phyloP scores from a whole-genome alignment of 192 early-diverging fungal species.

The Radiomyces spectabilis region DNA sequence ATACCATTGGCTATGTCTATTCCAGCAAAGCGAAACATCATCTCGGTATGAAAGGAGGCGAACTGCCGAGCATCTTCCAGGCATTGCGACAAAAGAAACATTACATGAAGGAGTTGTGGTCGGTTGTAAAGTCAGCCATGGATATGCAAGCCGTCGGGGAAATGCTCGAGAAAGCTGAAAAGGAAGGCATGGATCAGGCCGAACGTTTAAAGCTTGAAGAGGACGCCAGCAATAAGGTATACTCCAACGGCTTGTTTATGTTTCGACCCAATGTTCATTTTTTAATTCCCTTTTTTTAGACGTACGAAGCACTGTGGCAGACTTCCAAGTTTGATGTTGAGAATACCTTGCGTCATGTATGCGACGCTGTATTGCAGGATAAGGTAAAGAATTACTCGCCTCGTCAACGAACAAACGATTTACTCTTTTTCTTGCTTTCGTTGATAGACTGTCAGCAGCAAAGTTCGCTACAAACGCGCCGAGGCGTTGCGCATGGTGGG shows the following conservation, averaged over 20 bases:
- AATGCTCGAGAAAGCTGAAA: constrained; percentile 21
- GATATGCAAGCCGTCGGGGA: constrained; percentile 19
- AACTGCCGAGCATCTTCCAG: constrained; percentile 27
- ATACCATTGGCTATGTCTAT: constrained; percentile 79
- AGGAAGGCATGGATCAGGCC: constrained; percentile 23
- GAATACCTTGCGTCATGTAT: constrained; percentile 25
- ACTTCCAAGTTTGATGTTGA: constrained; percentile 34
- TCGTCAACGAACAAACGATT: background rate
- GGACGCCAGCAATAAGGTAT: constrained; percentile 24
- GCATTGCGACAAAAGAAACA: constrained; percentile 40
- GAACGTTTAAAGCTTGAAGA: constrained; percentile 28
- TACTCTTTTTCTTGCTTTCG: background rate
- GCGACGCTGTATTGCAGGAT: constrained; percentile 25
- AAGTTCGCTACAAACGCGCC: constrained; percentile 21
- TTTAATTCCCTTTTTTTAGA: background rate
- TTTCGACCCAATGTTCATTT: background rate
- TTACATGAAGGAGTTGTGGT: constrained; percentile 32
- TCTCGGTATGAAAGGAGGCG: constrained; percentile 39
- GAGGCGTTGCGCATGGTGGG: constrained; percentile 28
- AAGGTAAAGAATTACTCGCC: constrained; percentile 3
- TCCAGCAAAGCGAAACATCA: constrained; percentile 68
- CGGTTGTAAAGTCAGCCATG: constrained; percentile 22
- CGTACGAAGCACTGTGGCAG: constrained; percentile 29
- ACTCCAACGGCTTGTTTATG: background rate
- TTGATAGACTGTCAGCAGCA: constrained; percentile 6